These are phyloP conservation scores for Carex pumila DNA, from an alignment of 176 grass and related monocot species.

Conservation along the genomic window DNA sequence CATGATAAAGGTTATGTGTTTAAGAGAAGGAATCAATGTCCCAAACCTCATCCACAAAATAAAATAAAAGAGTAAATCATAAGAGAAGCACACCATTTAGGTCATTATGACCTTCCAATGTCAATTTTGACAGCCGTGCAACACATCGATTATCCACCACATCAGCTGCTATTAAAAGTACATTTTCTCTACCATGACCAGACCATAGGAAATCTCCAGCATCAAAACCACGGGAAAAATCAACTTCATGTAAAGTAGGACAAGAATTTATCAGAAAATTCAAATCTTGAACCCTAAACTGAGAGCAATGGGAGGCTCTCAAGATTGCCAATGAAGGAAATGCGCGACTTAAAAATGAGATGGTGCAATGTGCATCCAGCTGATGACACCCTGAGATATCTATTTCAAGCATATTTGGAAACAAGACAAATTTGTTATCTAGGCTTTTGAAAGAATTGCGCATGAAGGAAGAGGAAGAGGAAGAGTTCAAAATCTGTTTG, in stretches of 20 bases:
- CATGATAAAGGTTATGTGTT: no score
- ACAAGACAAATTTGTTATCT: neutral
- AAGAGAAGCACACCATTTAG: constrained; percentile 6
- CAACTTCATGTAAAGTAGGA: constrained; percentile 3
- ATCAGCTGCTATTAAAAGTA: neutral
- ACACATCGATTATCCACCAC: neutral
- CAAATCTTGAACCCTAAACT: constrained; percentile 7
- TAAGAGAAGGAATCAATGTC: neutral
- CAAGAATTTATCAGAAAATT: neutral
- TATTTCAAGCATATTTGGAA: constrained; percentile 15
- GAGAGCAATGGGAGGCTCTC: constrained; percentile 1
- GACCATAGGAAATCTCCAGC: constrained; percentile 1
- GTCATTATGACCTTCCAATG: neutral
- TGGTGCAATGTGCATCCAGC: neutral
- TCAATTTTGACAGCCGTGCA: neutral
- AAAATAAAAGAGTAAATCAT: neutral
- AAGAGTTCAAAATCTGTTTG: constrained; percentile 6
- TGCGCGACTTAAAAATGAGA: neutral
- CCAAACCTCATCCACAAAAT: neutral
- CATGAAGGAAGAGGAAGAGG: neutral
- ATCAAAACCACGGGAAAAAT: constrained; percentile 11
- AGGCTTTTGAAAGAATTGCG: neutral
- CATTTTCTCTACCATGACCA: neutral
- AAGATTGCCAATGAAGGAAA: constrained; percentile 9
- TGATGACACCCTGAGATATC: constrained; percentile 16